These are phyloP conservation scores for Asterella californica DNA, from an alignment of 225 moss, liverwort and hornwort species.

Conservation along the genomic window DNA sequence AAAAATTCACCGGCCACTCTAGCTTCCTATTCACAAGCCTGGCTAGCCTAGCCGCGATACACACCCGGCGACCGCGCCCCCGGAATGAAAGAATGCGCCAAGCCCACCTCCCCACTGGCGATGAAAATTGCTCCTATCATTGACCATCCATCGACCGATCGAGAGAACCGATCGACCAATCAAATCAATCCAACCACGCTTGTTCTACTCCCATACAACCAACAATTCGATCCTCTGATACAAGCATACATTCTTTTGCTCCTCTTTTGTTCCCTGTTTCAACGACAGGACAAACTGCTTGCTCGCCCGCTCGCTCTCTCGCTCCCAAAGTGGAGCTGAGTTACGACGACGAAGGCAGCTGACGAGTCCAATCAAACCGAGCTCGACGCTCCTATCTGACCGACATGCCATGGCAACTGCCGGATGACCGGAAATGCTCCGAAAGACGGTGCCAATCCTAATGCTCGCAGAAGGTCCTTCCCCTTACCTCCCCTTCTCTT, in stretches of 20 bases:
- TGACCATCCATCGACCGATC: background rate
- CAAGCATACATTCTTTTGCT: too few relatives aligned
- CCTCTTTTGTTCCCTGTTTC: background rate
- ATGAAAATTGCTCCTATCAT: conserved; percentile 2
- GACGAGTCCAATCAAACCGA: conserved; percentile 1
- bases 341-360: conserved; percentile 10
- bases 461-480: background rate
- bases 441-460: background rate
- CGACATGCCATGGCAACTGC: background rate
- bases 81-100: conserved; percentile 4
- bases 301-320: conserved; percentile 18
- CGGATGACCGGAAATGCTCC: conserved; percentile 8
- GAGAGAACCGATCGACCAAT: background rate
- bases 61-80: too few relatives aligned
- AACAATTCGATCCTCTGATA: too few relatives aligned
- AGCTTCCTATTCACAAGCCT: conserved; percentile 1
- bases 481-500: too few relatives aligned
- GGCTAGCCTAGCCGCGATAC: background rate
- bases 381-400: conserved; percentile 10
- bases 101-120: background rate
- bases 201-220: background rate
- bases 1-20: background rate
- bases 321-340: conserved; percentile 20
- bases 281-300: background rate
- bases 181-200: background rate